Conservation (phyloP, 2,329 filamentous ascomycete species). For the Apiospora malaysiana region DNA sequence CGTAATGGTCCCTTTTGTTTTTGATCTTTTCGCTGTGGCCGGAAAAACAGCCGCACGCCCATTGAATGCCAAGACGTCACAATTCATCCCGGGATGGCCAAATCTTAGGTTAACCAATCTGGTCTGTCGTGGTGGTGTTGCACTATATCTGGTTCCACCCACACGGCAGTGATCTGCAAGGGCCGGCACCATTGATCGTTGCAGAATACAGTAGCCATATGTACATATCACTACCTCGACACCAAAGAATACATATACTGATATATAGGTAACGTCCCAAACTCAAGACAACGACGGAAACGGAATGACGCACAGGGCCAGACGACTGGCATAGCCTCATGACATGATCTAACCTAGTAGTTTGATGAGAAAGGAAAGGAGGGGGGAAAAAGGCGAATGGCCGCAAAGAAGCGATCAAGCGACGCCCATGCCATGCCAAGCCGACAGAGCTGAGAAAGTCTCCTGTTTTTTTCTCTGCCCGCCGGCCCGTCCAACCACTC, state of each 20-base stretch:
- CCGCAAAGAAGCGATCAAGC: background rate
- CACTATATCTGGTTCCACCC: slow-evolving; percentile 12
- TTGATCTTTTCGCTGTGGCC: background rate
- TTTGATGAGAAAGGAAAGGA: background rate
- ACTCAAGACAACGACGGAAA: background rate
- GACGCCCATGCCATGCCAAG: background rate
- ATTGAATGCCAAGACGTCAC: slow-evolving; percentile 5
- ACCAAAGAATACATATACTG: too few relatives aligned
- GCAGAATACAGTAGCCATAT: too few relatives aligned
- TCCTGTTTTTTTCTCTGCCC: background rate
- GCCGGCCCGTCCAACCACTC: slow-evolving; percentile 11
- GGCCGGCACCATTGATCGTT: background rate
- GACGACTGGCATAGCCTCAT: background rate
- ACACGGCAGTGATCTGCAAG: slow-evolving; percentile 11
- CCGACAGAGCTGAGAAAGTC: background rate
- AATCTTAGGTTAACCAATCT: slow-evolving; percentile 17
- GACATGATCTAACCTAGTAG: background rate
- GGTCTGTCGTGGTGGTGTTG: background rate
- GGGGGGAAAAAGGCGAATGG: background rate
- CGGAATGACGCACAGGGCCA: background rate
- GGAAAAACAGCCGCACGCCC: background rate
- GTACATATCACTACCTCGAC: too few relatives aligned
- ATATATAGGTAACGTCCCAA: background rate
- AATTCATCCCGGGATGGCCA: slow-evolving; percentile 1
- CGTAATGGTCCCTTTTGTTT: background rate